Percentiles rank a stretch among this genome's conserved stretches.
Evolutionary conservation across 2,329 filamentous ascomycete genomes (phyloP).

Genomic region (Diaporthe helianthi): DNA sequence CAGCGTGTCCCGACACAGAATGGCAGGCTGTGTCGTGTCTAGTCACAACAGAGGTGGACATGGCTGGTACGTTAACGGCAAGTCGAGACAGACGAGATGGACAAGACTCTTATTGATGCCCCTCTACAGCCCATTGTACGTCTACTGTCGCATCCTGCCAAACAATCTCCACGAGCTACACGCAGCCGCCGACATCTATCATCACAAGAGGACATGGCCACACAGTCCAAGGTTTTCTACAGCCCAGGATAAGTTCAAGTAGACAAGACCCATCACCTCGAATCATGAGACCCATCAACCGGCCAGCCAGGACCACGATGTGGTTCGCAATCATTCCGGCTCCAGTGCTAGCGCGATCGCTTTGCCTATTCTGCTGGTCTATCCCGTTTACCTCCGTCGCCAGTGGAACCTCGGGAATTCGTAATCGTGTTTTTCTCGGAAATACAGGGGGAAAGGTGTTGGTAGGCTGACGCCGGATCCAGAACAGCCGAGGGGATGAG

Average conservation of each 20-base stretch:
- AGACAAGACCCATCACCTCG: background rate
- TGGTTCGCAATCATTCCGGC: conserved; percentile 9
- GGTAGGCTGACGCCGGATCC: background rate
- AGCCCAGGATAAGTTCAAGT: background rate
- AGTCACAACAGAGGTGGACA: background rate
- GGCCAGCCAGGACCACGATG: background rate
- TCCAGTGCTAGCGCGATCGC: conserved; percentile 24
- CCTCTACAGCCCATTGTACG: background rate
- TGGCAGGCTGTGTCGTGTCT: conserved; percentile 13
- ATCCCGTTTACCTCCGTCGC: conserved; percentile 18
- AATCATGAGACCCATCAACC: background rate
- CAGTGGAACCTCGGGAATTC: background rate
- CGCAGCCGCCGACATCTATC: background rate
- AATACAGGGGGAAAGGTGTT: background rate
- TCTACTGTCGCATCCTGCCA: background rate
- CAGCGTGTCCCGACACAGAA: conserved; percentile 20
- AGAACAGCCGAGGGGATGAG: background rate
- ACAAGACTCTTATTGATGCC: too few species aligned
- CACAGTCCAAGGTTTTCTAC: background rate
- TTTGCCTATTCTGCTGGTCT: conserved; percentile 27
- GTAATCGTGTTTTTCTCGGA: conserved; percentile 1
- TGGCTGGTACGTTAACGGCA: background rate
- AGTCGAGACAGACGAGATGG: background rate
- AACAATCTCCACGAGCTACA: background rate
- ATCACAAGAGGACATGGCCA: background rate